Percentiles rank a stretch among this genome's conserved stretches.
Evolutionary conservation across 2,329 filamentous ascomycete species (phyloP).

Genomic region (Calonectria henricotiae): DNA sequence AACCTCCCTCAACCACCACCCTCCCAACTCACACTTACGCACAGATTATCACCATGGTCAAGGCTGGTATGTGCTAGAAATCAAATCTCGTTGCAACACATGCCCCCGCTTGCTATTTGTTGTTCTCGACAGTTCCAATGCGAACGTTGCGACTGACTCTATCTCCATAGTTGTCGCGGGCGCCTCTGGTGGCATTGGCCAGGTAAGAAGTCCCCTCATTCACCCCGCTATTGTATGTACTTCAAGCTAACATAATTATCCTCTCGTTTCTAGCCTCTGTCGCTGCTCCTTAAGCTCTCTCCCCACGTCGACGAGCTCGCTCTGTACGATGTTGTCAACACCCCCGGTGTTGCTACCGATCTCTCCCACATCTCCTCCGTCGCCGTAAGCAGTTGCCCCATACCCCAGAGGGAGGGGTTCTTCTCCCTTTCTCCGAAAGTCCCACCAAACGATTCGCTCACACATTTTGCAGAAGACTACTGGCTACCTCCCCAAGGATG

Average conservation of each 20-base stretch:
- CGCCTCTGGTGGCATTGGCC: conserved; percentile 98
- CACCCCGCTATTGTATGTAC: conserved; percentile 8
- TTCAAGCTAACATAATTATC: conserved; percentile 44
- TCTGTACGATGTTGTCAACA: conserved; percentile 99
- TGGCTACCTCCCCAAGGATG: conserved; percentile 89
- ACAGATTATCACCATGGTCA: conserved; percentile 67
- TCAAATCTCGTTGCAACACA: conserved; percentile 36
- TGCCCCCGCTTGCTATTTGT: conserved; percentile 48
- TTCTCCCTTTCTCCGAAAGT: conserved; percentile 47
- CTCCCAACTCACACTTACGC: conserved; percentile 34
- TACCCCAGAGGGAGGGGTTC: conserved; percentile 36
- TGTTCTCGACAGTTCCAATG: conserved; percentile 16
- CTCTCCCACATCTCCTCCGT: conserved; percentile 96
- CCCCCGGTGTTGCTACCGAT: conserved; percentile 94
- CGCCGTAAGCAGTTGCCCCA: conserved; percentile 71
- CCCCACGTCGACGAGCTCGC: conserved; percentile 92
- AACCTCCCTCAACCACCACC: conserved; percentile 25
- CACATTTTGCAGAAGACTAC: conserved; percentile 78
- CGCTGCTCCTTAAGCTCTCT: conserved; percentile 93
- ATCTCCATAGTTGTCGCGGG: conserved; percentile 83
- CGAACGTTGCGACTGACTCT: conserved; percentile 22
- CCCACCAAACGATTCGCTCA: conserved; percentile 52
- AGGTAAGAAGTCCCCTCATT: conserved; percentile 72
- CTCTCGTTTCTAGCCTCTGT: conserved; percentile 80
- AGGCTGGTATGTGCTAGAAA: conserved; percentile 68